Conservation (phyloP, 2,329 filamentous ascomycete genomes). For the Fusarium clavum region DNA sequence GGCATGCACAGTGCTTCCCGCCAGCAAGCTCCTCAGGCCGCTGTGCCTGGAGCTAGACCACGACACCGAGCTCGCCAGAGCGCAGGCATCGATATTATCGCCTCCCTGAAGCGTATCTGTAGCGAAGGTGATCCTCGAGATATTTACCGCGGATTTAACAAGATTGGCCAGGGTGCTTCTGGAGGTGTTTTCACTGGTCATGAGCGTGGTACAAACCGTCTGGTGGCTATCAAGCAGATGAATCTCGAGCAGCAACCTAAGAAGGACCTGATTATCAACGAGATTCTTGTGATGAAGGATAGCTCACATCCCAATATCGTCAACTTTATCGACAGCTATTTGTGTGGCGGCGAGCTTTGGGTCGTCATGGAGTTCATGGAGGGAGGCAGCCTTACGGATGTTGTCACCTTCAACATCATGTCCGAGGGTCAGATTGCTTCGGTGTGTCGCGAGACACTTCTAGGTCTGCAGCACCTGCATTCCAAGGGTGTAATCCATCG, state of each 20-base stretch:
- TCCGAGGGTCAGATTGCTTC: constrained; percentile 96
- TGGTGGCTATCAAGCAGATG: constrained; percentile 99
- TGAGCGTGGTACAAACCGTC: constrained; percentile 82
- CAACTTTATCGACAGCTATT: constrained; percentile 98
- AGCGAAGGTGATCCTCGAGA: constrained; percentile 88
- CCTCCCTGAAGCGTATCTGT: constrained; percentile 88
- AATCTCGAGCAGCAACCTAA: constrained; percentile 98
- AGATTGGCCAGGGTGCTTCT: constrained; percentile 97
- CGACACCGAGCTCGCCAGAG: constrained; percentile 84
- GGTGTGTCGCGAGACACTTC: constrained; percentile 92
- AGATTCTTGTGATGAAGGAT: constrained; percentile 99
- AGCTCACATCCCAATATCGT: constrained; percentile 99
- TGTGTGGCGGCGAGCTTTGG: constrained; percentile 92
- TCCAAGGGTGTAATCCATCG: constrained; percentile 98
- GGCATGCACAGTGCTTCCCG: constrained; percentile 51
- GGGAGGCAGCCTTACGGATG: constrained; percentile 95
- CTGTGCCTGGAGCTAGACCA: constrained; percentile 69
- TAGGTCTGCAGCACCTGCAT: constrained; percentile 92
- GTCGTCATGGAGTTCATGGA: constrained; percentile 99
- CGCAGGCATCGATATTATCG: constrained; percentile 83
- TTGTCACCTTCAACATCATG: constrained; percentile 99
- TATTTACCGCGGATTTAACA: constrained; percentile 87
- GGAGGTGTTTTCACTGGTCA: constrained; percentile 95
- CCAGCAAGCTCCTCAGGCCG: constrained; percentile 53
- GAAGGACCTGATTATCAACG: constrained; percentile 99